Base-by-base conservation (phyloP, 306 rosid species). In the Clitoria ternatea region DNA sequence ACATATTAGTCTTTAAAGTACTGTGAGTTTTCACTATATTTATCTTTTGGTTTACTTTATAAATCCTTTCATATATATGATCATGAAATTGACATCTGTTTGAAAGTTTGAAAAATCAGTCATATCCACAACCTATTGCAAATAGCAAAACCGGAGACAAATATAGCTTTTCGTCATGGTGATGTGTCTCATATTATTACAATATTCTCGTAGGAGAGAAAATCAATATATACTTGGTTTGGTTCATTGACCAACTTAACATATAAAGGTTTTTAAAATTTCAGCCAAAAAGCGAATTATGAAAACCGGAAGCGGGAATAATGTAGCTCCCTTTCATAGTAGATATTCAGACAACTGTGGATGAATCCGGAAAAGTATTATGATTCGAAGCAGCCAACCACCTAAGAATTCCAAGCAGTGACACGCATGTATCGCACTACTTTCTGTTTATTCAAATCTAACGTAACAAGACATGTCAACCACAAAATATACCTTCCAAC, bases 401-500 rank as follows among this genome's bases (percentile, higher is more conserved):
- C 10, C 24, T 2, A 40, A 30, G 37, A 30, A 55, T 70, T 64
- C 30, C 48, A 5, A 9, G 40, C 57, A 50, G 32, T 81, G 76
- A 66, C 72, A 76, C 81, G 85, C 60, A 71, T 60, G 11, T 30
- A 70, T 76, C 72, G 78, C 78, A 80, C 81, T 55, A 64, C 74
- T 55, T 52, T 79, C 10, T 44, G 6, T 10, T 33, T 24, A 61
- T 42, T 53, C 78, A 74, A 22, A 61, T 66, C 75, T 56, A 19
- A 29, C 63, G 18, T 49, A 56, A 29, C 17, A 13, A 1, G 47
- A 59, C 72, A 65, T 49, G 55, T 76, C 78, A 76, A 37, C 68
- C 33, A 43, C 14, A 66, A 64, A 66, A 60, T 66, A 42, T 50
- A 77, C 65, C 70, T 72, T 81, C 76, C 81, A 60, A 33, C 79